These are phyloP conservation scores for Plantago rigida DNA, from an alignment of 305 asterid genomes.

Conservation along the genomic window DNA sequence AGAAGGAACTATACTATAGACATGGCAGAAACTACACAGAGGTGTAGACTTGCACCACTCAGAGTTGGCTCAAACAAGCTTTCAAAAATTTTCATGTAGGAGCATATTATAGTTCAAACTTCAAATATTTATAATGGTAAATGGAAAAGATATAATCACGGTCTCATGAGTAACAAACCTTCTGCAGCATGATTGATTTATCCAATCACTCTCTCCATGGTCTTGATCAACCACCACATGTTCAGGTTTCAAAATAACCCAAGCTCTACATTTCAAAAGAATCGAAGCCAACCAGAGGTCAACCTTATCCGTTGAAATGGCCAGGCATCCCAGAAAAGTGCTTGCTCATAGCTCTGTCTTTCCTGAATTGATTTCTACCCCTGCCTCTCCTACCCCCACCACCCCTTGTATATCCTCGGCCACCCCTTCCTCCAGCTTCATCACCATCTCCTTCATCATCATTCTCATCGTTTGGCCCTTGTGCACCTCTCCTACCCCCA, in stretches of 20 bases:
- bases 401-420: constrained; percentile 28
- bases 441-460: no score
- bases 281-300: neutral
- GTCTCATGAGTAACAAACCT: constrained; percentile 4
- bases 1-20: neutral
- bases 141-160: neutral
- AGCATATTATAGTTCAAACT: neutral
- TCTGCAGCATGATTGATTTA: neutral
- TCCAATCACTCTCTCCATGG: neutral
- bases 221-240: neutral
- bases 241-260: neutral
- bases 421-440: constrained; percentile 27
- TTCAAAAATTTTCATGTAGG: neutral
- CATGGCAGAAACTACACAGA: neutral
- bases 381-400: constrained; percentile 59
- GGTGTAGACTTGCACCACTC: neutral
- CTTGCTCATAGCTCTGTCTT: constrained; percentile 67
- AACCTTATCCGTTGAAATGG: constrained; percentile 27
- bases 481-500: no score
- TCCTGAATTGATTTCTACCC: constrained; percentile 48
- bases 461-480: no score
- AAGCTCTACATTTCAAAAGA: constrained; percentile 1
- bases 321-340: constrained; percentile 59
- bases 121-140: neutral
- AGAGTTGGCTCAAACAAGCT: neutral